Evolutionary conservation across 2,329 filamentous ascomycete genomes (phyloP).

Genomic region (Bipolaris cookei): DNA sequence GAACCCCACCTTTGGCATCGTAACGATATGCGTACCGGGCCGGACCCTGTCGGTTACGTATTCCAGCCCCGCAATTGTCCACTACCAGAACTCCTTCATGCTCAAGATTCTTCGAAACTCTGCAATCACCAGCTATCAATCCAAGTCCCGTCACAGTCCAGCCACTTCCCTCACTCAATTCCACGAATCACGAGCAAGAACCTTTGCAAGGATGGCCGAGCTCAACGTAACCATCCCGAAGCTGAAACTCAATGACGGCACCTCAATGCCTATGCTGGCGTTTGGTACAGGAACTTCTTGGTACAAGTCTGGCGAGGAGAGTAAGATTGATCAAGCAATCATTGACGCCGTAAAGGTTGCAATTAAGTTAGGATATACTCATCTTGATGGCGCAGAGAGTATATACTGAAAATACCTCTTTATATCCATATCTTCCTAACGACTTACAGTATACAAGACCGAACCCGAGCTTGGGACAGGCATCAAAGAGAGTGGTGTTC

Average conservation of each 20-base stretch:
- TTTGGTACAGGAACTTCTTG: conserved; percentile 77
- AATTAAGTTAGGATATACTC: conserved; percentile 71
- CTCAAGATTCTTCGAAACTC: background rate
- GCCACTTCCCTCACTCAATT: background rate
- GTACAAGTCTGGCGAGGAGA: conserved; percentile 60
- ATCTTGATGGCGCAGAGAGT: conserved; percentile 78
- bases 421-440: background rate
- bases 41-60: background rate
- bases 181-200: background rate
- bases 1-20: conserved; percentile 17
- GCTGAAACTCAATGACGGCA: conserved; percentile 76
- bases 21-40: background rate
- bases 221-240: conserved; percentile 59
- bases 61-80: background rate
- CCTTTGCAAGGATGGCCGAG: conserved; percentile 47
- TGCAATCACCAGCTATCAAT: background rate
- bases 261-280: conserved; percentile 72
- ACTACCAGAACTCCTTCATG: background rate
- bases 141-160: background rate
- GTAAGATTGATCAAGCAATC: conserved; percentile 62
- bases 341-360: conserved; percentile 66
- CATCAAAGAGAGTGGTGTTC: conserved; percentile 54
- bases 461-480: conserved; percentile 57
- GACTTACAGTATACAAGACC: conserved; percentile 56
- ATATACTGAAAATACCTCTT: conserved; percentile 13